Evolutionary conservation across 345 rosid species (phyloP).

Genomic region (Salix purpurea): DNA sequence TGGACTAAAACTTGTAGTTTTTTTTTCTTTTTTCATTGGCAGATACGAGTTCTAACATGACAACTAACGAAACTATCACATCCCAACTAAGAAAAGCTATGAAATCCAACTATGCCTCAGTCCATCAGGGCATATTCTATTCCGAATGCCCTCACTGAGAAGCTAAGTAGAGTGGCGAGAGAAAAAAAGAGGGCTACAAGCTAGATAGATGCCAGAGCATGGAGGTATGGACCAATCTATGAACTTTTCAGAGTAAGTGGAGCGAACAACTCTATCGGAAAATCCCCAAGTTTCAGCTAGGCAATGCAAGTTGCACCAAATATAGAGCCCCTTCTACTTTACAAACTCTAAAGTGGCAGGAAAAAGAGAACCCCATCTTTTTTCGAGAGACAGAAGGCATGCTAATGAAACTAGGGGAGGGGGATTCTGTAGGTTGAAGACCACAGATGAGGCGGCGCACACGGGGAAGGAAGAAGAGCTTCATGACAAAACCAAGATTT

Average conservation of each 20-base stretch:
- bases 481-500: slow-evolving; percentile 12
- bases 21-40: too few species aligned
- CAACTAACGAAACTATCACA: too few species aligned
- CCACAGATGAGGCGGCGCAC: slow-evolving; percentile 5
- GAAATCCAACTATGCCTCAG: not conserved
- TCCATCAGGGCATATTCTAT: not conserved
- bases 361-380: not conserved
- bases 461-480: not conserved
- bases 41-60: too few species aligned
- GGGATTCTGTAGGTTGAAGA: not conserved
- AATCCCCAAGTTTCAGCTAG: not conserved
- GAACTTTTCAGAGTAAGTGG: not conserved
- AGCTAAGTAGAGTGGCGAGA: not conserved
- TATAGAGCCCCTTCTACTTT: not conserved
- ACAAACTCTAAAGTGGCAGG: not conserved
- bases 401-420: not conserved
- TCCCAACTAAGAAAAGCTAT: too few species aligned
- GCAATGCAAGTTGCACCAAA: not conserved
- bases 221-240: slow-evolving; percentile 10
- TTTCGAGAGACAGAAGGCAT: not conserved
- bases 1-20: too few species aligned
- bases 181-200: not conserved
- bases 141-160: not conserved
- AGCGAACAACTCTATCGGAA: not conserved
- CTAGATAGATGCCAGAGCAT: not conserved